Percentiles rank a stretch among this genome's conserved stretches.
These are phyloP conservation scores for Tilletia horrida DNA, from an alignment of 1,284 basidiomycete species.

Conservation along the genomic window DNA sequence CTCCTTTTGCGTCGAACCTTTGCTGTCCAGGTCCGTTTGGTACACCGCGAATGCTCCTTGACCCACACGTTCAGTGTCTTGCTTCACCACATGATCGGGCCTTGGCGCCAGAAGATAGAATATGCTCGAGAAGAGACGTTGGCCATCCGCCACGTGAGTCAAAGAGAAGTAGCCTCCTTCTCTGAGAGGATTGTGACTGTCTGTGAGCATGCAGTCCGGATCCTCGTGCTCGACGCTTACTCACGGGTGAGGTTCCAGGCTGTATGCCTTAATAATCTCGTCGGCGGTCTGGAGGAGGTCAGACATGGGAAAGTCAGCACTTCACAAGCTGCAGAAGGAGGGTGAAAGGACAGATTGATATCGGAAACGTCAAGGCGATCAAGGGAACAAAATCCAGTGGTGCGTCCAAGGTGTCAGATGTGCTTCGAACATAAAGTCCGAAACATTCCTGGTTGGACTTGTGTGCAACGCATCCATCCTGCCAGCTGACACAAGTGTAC, in stretches of 20 bases:
- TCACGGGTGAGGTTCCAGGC: constrained; percentile 33
- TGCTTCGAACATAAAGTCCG: too few species aligned
- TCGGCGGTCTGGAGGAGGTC: too few species aligned
- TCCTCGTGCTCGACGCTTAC: not conserved
- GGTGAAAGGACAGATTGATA: too few species aligned
- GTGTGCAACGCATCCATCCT: too few species aligned
- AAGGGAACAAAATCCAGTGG: too few species aligned
- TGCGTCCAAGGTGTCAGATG: too few species aligned
- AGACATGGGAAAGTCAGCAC: too few species aligned
- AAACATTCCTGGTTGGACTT: too few species aligned
- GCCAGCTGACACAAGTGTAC: too few species aligned
- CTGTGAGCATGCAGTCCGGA: not conserved
- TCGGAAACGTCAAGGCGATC: too few species aligned
- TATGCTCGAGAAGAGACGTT: constrained; percentile 30
- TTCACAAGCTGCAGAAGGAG: too few species aligned
- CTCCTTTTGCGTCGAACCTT: not conserved
- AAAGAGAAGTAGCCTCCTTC: constrained; percentile 37
- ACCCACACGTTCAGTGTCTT: constrained; percentile 23
- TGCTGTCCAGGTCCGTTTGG: not conserved
- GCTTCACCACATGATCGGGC: constrained; percentile 25
- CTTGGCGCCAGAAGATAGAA: constrained; percentile 37
- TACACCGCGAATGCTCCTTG: too few species aligned
- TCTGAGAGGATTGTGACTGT: not conserved
- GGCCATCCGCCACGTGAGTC: not conserved
- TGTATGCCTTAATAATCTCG: constrained; percentile 29